A percentile compares a stretch with the other conserved stretches of the same genome.
Conservation (phyloP, 2,329 filamentous ascomycete genomes). For the Colletotrichum melonis region DNA sequence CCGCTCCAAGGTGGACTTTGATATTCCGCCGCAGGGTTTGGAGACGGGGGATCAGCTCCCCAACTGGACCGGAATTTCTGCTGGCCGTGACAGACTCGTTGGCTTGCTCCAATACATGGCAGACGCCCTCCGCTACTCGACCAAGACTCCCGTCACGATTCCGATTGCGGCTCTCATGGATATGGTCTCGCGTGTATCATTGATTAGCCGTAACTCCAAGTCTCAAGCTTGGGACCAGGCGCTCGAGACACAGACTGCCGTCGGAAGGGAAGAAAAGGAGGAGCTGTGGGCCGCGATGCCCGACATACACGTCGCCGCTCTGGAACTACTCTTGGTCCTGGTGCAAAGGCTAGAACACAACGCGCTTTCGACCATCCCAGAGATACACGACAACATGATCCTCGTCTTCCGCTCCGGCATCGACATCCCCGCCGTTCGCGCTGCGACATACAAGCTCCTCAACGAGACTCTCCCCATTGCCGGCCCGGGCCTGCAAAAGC, state of each 20-base stretch:
- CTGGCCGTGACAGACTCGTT: conserved; percentile 76
- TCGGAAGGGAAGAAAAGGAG: conserved; percentile 84
- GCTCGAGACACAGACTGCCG: conserved; percentile 76
- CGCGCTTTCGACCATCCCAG: conserved; percentile 69
- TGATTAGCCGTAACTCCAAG: conserved; percentile 67
- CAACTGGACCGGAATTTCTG: conserved; percentile 78
- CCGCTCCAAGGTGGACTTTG: conserved; percentile 53
- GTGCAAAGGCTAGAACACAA: conserved; percentile 67
- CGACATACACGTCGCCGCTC: conserved; percentile 76
- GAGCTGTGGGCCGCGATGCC: conserved; percentile 80
- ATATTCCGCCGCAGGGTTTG: conserved; percentile 60
- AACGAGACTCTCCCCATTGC: conserved; percentile 67
- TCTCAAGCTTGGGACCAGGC: conserved; percentile 59
- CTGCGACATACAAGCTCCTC: conserved; percentile 69
- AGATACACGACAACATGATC: conserved; percentile 76
- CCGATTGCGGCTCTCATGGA: conserved; percentile 77
- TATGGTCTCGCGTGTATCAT: conserved; percentile 75
- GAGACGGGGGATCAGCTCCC: conserved; percentile 65
- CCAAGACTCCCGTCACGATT: conserved; percentile 73
- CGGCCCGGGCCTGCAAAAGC: conserved; percentile 75
- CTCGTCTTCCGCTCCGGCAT: conserved; percentile 75
- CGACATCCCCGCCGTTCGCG: conserved; percentile 65
- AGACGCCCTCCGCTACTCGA: conserved; percentile 71
- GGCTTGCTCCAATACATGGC: conserved; percentile 74
- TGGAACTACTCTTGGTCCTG: conserved; percentile 71